Base-by-base conservation (phyloP, 108 stramenopile genomes). In the Fragilariopsis cylindrus region DNA sequence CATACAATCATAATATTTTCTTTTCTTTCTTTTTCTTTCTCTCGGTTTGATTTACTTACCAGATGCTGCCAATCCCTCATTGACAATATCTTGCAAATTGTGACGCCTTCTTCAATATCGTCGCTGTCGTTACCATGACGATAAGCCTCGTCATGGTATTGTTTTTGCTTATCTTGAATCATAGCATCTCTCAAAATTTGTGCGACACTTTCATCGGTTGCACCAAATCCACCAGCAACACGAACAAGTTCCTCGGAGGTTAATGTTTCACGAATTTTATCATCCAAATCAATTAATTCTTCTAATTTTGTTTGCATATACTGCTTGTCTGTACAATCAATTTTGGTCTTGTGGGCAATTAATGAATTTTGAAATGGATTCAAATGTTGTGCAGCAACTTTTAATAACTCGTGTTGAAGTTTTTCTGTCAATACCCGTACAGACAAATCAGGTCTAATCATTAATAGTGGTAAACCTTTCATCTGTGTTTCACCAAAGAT, bases 321-420 rank as follows among this genome's bases (percentile, higher is more conserved):
- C 9, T 70, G 47, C 72, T 89, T 77, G 39, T 87, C 87, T 6
- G 88, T 90, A 54, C 85, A 76, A 7, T 89, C 89, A 43, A 96
- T 82, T 8, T 80, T 79, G 11, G 89, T 90, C 69, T 90, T 90
- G 65, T 91, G 83, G 15, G 89, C 87, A 67, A 93, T 71, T 7
- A 70, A 39, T 1, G 89, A 83, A 62, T 96, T 92, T 52, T 96
- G 92, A 55, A 93, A 96, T 7, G 96, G 96, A 71, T 96, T 93
- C 62, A 96, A 58, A 60, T 87, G 75, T 49, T 76, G 79, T 2
- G 93, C 83, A 67, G 92, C 89, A 44, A 88, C 83, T 73, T 89
- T 86, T 48, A 92, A 71, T 7, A 96, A 79, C 54, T 88, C 75
- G 9, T 81, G 70, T 70, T 96, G 88, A 8, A 96, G 67, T 7